Conservation (phyloP, 331 rosid genomes). For the Ulmus americana region DNA sequence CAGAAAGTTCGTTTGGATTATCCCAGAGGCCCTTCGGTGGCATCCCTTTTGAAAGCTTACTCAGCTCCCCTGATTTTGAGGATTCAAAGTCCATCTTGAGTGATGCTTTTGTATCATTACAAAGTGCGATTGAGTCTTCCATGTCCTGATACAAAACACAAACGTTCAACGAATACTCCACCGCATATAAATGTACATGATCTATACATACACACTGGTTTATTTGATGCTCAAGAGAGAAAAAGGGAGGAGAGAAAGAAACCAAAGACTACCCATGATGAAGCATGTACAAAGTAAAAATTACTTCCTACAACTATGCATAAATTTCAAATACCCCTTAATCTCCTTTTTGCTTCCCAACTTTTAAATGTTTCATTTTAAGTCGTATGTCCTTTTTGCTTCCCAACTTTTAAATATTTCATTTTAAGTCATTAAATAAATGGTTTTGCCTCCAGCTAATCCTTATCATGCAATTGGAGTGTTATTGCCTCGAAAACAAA, state of each 20-base stretch:
- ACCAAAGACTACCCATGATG: background rate
- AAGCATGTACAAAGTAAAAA: background rate
- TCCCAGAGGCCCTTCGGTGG: slow-evolving; percentile 53
- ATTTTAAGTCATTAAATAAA: too few species aligned
- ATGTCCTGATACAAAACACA: slow-evolving; percentile 35
- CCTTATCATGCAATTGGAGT: too few species aligned
- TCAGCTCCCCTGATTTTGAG: slow-evolving; percentile 28
- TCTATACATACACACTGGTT: background rate
- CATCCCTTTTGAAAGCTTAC: slow-evolving; percentile 39
- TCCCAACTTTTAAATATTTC: too few species aligned
- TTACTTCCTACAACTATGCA: background rate
- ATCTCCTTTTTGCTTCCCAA: too few species aligned
- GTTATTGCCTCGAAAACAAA: too few species aligned
- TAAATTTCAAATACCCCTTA: too few species aligned
- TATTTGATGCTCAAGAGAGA: background rate
- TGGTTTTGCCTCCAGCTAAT: too few species aligned
- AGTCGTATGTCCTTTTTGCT: too few species aligned
- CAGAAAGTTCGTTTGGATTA: slow-evolving; percentile 58
- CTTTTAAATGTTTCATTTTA: too few species aligned
- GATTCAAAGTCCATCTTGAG: slow-evolving; percentile 26
- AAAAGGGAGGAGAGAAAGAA: background rate
- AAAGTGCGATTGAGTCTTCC: slow-evolving; percentile 28
- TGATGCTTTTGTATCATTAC: slow-evolving; percentile 22
- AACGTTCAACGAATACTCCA: background rate
- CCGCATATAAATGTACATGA: background rate